phyloP scores from a whole-genome alignment of 2,329 filamentous ascomycete genomes.

The Fusarium xyrophilum region DNA sequence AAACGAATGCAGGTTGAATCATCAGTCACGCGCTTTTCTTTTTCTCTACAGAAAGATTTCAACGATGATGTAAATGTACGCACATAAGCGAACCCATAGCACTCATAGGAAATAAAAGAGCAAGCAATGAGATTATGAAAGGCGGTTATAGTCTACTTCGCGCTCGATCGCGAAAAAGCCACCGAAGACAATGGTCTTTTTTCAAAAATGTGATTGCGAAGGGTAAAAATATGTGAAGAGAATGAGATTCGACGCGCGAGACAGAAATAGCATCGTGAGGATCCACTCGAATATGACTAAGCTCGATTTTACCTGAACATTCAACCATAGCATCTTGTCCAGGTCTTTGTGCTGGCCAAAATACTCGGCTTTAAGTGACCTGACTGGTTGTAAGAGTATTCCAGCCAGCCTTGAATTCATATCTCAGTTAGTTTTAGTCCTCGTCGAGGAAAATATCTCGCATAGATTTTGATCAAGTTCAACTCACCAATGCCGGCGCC shows the following conservation, averaged over 20 bases:
- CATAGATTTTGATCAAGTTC: background rate
- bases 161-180: slow-evolving; percentile 55
- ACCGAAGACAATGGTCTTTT: slow-evolving; percentile 43
- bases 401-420: too few species aligned
- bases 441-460: background rate
- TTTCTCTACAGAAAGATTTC: slow-evolving; percentile 3
- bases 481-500: background rate
- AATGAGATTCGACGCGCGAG: slow-evolving; percentile 7
- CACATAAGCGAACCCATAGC: slow-evolving; percentile 68
- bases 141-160: slow-evolving; percentile 63
- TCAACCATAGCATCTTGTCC: background rate
- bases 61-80: slow-evolving; percentile 55
- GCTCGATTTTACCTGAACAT: background rate
- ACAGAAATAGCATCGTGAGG: slow-evolving; percentile 7
- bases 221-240: slow-evolving; percentile 56
- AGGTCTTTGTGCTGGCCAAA: background rate
- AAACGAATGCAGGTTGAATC: slow-evolving; percentile 37
- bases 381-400: background rate
- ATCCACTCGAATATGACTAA: slow-evolving; percentile 38
- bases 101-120: slow-evolving; percentile 53
- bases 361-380: background rate
- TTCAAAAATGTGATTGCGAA: slow-evolving; percentile 49
- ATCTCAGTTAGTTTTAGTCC: too few species aligned
- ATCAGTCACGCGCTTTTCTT: slow-evolving; percentile 12
- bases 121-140: slow-evolving; percentile 67